Evolutionary conservation across 495 filamentous ascomycete genomes (phyloP).

Genomic region (Tuber brumale): DNA sequence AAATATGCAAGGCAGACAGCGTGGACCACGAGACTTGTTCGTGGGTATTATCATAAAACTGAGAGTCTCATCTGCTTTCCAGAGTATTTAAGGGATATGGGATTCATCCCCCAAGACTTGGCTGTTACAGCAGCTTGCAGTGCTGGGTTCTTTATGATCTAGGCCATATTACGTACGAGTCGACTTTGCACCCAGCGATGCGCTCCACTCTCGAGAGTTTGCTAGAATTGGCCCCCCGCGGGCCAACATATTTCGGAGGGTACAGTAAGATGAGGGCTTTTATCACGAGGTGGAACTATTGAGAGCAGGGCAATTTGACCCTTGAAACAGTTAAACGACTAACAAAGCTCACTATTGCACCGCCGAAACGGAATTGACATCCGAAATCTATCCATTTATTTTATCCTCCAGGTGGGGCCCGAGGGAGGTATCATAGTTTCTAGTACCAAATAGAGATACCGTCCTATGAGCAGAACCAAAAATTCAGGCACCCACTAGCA

Average conservation of each 20-base stretch:
- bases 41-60: neutral
- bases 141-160: neutral
- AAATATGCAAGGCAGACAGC: neutral
- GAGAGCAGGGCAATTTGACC: neutral
- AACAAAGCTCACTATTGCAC: neutral
- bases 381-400: conserved; percentile 1
- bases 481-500: neutral
- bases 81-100: neutral
- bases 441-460: neutral
- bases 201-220: neutral
- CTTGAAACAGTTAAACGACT: neutral
- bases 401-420: neutral
- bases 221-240: neutral
- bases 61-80: neutral
- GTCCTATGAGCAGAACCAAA: neutral
- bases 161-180: neutral
- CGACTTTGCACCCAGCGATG: neutral
- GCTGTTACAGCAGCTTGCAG: neutral
- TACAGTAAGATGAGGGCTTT: neutral
- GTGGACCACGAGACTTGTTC: neutral
- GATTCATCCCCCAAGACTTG: neutral
- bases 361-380: neutral
- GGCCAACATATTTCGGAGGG: neutral
- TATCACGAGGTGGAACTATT: neutral
- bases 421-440: neutral